These are phyloP conservation scores for Leptodontidium sp. DNA, from an alignment of 2,329 filamentous ascomycete genomes.

Conservation along the genomic window DNA sequence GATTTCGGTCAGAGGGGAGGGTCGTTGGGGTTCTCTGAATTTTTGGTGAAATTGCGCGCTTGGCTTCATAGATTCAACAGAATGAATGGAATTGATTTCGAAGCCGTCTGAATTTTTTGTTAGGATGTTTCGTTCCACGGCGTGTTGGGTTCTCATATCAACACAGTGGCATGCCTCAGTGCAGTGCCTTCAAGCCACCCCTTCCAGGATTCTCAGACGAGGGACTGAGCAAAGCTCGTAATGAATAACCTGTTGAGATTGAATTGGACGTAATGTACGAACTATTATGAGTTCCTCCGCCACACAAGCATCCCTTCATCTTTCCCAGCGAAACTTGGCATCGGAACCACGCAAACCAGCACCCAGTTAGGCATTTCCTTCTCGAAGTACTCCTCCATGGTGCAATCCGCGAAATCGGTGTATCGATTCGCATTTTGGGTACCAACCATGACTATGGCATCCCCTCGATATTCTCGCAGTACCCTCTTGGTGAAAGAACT, in stretches of 20 bases:
- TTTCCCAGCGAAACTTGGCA: constrained; percentile 80
- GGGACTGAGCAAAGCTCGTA: no score
- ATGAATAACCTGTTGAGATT: not conserved
- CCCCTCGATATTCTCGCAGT: constrained; percentile 67
- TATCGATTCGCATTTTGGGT: constrained; percentile 80
- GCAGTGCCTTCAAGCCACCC: no score
- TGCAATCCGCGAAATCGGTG: constrained; percentile 70
- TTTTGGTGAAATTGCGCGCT: not conserved
- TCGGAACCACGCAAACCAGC: constrained; percentile 67
- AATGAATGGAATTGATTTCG: not conserved
- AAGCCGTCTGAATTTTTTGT: not conserved
- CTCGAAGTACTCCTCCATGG: constrained; percentile 72
- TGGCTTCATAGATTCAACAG: not conserved
- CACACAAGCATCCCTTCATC: constrained; percentile 64
- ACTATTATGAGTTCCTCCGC: constrained; percentile 1
- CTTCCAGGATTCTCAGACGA: no score
- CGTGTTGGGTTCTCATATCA: not conserved
- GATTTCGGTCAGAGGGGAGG: not conserved
- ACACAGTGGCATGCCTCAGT: not conserved
- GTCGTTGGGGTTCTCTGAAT: not conserved
- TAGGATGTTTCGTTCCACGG: no score
- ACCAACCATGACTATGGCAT: constrained; percentile 74
- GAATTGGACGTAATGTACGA: not conserved
- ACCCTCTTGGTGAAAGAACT: constrained; percentile 70
- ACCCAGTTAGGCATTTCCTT: constrained; percentile 64